These are phyloP conservation scores for Laetiporus sulphureus DNA, from an alignment of 1,284 basidiomycete species.

Conservation along the genomic window DNA sequence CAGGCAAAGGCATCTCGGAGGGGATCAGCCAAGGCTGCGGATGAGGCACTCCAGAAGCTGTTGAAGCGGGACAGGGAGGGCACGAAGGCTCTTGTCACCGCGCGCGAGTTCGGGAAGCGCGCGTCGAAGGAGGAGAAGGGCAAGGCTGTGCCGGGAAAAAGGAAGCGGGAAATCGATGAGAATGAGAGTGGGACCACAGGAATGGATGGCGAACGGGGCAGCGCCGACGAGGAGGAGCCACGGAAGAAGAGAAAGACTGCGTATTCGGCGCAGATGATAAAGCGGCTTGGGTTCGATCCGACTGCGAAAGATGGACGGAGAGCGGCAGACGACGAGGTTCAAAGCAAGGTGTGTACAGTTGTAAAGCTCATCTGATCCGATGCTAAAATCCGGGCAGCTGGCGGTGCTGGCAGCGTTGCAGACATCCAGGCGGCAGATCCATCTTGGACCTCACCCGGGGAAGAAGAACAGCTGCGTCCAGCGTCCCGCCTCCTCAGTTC, in stretches of 20 bases:
- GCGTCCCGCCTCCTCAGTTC: constrained; percentile 10
- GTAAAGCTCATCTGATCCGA: constrained; percentile 1
- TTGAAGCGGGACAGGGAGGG: constrained; percentile 58
- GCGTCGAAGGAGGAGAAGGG: constrained; percentile 22
- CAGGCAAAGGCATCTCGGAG: constrained; percentile 66
- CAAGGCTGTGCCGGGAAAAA: constrained; percentile 17
- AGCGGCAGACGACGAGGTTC: constrained; percentile 31
- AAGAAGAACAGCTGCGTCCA: constrained; percentile 28
- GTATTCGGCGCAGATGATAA: constrained; percentile 60
- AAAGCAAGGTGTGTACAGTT: constrained; percentile 44
- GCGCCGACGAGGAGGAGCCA: constrained; percentile 11
- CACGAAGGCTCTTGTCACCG: constrained; percentile 51
- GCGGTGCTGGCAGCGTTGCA: constrained; percentile 43
- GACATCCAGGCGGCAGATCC: constrained; percentile 38
- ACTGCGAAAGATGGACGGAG: constrained; percentile 43
- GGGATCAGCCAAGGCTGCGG: constrained; percentile 50
- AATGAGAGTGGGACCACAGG: constrained; percentile 3
- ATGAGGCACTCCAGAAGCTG: constrained; percentile 51
- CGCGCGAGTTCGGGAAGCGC: constrained; percentile 37
- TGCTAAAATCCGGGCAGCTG: constrained; percentile 31
- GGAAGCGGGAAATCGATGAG: constrained; percentile 6
- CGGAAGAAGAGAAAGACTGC: constrained; percentile 32
- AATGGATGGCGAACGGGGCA: constrained; percentile 7
- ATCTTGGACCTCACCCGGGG: constrained; percentile 50
- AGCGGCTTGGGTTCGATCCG: constrained; percentile 70